phyloP scores from a whole-genome alignment of 1,284 basidiomycete species.

The Tilletia horrida region DNA sequence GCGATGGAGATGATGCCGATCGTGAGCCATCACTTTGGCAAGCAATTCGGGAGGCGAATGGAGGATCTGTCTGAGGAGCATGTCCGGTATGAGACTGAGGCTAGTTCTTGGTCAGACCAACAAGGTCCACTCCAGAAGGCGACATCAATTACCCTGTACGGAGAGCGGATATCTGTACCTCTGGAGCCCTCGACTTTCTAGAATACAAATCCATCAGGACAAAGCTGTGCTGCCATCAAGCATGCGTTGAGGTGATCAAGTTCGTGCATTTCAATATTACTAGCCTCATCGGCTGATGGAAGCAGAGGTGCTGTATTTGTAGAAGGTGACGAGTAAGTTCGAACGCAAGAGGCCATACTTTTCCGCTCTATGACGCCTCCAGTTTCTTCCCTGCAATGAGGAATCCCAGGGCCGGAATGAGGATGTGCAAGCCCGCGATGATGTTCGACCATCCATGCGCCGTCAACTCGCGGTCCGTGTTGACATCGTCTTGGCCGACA shows the following conservation, averaged over 20 bases:
- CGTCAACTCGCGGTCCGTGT: conserved; percentile 88
- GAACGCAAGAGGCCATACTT: no score
- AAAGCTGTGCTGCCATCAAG: no score
- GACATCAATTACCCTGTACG: conserved; percentile 6
- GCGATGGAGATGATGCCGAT: conserved; percentile 10
- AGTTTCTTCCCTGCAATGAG: conserved; percentile 9
- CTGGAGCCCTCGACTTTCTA: no score
- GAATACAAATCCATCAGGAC: no score
- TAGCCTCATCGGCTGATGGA: no score
- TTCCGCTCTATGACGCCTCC: neutral
- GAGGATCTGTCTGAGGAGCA: conserved; percentile 16
- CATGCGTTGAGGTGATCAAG: no score
- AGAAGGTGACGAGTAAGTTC: no score
- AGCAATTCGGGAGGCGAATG: conserved; percentile 23
- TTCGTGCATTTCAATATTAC: no score
- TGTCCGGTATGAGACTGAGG: conserved; percentile 19
- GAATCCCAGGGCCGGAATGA: conserved; percentile 1
- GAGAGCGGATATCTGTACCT: conserved; percentile 16
- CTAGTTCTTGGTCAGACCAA: neutral
- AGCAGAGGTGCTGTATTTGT: no score
- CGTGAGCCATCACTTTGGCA: conserved; percentile 24
- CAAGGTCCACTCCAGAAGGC: neutral
- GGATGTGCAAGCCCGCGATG: conserved; percentile 62
- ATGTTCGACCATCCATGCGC: conserved; percentile 91
- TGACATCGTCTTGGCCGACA: conserved; percentile 78